Evolutionary conservation across 805 yeast species (phyloP).

Genomic region (Candida maesae): DNA sequence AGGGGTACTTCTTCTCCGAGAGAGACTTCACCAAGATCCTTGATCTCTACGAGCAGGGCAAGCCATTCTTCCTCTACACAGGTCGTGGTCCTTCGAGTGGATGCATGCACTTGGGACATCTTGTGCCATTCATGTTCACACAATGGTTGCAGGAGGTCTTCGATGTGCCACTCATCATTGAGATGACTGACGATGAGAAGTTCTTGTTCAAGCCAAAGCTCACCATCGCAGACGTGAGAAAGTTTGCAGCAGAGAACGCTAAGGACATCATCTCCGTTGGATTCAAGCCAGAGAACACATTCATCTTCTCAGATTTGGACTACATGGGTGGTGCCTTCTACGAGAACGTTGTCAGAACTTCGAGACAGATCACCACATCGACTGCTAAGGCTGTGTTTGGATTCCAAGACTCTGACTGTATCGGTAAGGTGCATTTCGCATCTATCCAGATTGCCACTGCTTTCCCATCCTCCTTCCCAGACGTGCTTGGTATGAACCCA

Average conservation of each 20-base stretch:
- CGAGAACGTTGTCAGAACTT: constrained; percentile 87
- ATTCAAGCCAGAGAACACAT: constrained; percentile 90
- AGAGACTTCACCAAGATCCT: constrained; percentile 76
- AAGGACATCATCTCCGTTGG: constrained; percentile 94
- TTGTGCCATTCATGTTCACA: constrained; percentile 93
- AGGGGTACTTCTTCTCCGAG: constrained; percentile 91
- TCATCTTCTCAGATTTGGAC: constrained; percentile 86
- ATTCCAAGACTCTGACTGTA: constrained; percentile 89
- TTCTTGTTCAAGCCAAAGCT: constrained; percentile 89
- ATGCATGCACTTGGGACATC: constrained; percentile 94
- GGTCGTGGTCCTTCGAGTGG: constrained; percentile 97
- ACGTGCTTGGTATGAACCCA: constrained; percentile 75
- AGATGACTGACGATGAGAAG: constrained; percentile 95
- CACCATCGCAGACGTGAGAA: constrained; percentile 83
- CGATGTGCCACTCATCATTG: constrained; percentile 92
- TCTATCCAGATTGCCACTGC: constrained; percentile 95
- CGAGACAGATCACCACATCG: constrained; percentile 94
- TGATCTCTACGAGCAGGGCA: constrained; percentile 89
- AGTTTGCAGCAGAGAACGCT: constrained; percentile 76
- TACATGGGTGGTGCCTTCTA: constrained; percentile 94
- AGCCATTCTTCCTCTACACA: constrained; percentile 92
- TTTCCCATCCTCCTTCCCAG: constrained; percentile 95
- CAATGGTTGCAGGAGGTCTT: constrained; percentile 98
- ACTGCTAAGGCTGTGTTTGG: constrained; percentile 98
- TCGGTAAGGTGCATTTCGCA: constrained; percentile 93